Percentiles rank a stretch among this genome's conserved stretches.
Conservation (phyloP, 2,329 filamentous ascomycete species). For the Fusarium sp. region DNA sequence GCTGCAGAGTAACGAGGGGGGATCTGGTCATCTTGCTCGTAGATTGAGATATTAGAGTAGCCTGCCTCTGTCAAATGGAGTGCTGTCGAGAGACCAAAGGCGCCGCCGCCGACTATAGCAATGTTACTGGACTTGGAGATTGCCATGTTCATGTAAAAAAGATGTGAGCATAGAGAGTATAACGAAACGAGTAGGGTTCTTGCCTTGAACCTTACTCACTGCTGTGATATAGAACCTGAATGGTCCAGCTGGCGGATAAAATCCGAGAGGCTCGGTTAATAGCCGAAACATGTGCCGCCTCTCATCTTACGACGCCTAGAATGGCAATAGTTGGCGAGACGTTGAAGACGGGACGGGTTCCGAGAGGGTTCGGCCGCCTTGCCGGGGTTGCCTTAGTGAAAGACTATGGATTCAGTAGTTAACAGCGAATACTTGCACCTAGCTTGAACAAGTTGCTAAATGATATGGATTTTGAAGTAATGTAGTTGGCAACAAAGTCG, state of each 20-base stretch:
- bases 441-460: not conserved
- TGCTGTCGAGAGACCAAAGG: slow-evolving; percentile 64
- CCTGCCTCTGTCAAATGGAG: slow-evolving; percentile 57
- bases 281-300: not conserved
- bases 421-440: not conserved
- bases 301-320: not conserved
- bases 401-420: not conserved
- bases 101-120: slow-evolving; percentile 59
- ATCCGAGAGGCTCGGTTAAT: not conserved
- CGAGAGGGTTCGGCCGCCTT: not conserved
- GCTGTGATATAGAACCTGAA: not conserved
- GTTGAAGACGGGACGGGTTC: not conserved
- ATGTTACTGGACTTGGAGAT: slow-evolving; percentile 42
- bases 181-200: not conserved
- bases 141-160: slow-evolving; percentile 22
- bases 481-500: not conserved
- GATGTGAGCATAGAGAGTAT: too few species aligned
- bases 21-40: slow-evolving; percentile 55
- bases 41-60: slow-evolving; percentile 60
- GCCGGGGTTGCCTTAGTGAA: not conserved
- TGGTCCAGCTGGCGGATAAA: not conserved
- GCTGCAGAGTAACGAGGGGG: slow-evolving; percentile 65
- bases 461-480: not conserved
- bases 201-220: not conserved
- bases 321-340: not conserved